Evolutionary conservation across 1,284 basidiomycete species (phyloP), one percentile per base, ranked within the genome.

Genomic region (Irpex rosettiformis): DNA sequence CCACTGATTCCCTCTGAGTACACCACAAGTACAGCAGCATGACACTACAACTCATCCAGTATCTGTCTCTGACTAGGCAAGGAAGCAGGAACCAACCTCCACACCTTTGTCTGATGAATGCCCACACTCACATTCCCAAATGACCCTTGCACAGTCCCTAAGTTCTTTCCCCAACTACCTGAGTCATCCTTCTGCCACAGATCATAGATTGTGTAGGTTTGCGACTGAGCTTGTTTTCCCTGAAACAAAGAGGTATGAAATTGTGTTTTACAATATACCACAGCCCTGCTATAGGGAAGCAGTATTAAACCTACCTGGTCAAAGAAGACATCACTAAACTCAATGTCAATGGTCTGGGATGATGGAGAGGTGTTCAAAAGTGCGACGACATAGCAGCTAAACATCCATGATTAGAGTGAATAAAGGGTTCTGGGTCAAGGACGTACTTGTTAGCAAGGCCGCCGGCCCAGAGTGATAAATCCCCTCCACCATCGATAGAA

Each of bases 281-380:
- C 48, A 37, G 2, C 10, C 33, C 33, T 8, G 10, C 47, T 25
- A 22, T n/a, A 43, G n/a, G 24, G n/a, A n/a, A n/a, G n/a, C n/a
- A n/a, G n/a, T n/a, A n/a, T n/a, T n/a, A 49, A 40, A 59, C 64
- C 27, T 53, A 72, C 72, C 57, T 69, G 63, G 58, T 75, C 74
- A 55, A 69, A 65, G 63, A 74, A 75, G 30, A 71, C 69, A 58
- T 77, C 74, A 3, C 59, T 60, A 54, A 75, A 70, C 18, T 67
- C 60, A 49, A 75, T 59, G 58, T 70, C 62, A n/a, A 72, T 65
- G 1, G 67, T 73, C 52, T 73, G 70, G 24, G 64, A 58, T 25
- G 68, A 61, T 3, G 72, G 69, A 1, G 72, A 70, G 3, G 74
- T 73, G 62, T 77, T 77, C 51, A 76, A 57, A 1, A 77, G 64